A percentile compares a stretch with the other conserved stretches of the same genome.
phyloP scores from a whole-genome alignment of 345 rosid genomes.

The Euphorbia peplus region DNA sequence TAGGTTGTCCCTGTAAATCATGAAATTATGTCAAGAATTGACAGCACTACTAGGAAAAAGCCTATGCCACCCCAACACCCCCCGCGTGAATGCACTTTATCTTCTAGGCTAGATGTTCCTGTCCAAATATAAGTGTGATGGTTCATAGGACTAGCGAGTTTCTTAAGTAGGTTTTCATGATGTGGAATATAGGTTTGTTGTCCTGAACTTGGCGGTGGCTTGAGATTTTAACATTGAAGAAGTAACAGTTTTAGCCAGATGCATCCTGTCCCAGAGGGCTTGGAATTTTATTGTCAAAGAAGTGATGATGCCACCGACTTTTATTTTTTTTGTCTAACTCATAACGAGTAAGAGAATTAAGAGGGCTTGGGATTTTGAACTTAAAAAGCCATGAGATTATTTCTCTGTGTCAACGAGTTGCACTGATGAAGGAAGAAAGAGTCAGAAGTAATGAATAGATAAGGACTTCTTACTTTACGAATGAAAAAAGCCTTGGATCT shows the following conservation, averaged over 20 bases:
- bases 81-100: not conserved
- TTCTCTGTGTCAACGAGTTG: too few relatives aligned
- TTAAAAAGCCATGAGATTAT: too few relatives aligned
- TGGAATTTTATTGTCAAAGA: too few relatives aligned
- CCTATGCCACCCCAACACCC: too few relatives aligned
- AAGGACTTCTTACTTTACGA: not conserved
- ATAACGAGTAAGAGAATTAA: too few relatives aligned
- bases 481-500: not conserved
- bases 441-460: too few relatives aligned
- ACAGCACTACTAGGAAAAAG: not conserved
- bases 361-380: too few relatives aligned
- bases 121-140: not conserved
- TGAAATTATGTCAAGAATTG: too few relatives aligned
- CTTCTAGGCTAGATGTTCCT: not conserved
- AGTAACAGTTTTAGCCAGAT: not conserved
- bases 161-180: not conserved
- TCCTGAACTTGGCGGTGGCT: not conserved
- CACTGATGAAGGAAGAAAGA: too few relatives aligned
- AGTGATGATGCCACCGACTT: too few relatives aligned
- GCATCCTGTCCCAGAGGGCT: not conserved
- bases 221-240: constrained; percentile 7
- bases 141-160: not conserved
- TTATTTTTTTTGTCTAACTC: too few relatives aligned
- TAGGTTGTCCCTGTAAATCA: too few relatives aligned
- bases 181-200: not conserved